Percentiles rank a stretch among this genome's conserved stretches.
Conservation (phyloP, 805 yeast genomes). For the Nakazawaea ishiwadae region DNA sequence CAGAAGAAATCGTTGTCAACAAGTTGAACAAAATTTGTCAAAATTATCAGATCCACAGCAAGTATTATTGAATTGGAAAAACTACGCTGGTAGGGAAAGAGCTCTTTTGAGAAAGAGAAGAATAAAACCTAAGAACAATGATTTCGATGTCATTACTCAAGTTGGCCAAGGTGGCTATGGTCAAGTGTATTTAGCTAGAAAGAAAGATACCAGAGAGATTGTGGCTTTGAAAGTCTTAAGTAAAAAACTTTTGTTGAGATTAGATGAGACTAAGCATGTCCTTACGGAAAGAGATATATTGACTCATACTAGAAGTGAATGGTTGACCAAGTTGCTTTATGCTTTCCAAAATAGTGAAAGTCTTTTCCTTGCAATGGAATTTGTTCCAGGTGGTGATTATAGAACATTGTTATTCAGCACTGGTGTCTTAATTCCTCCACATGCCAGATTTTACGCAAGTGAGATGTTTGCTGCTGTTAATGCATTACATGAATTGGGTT, state of each 20-base stretch:
- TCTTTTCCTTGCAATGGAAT: slow-evolving; percentile 96
- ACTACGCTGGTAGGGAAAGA: slow-evolving; percentile 80
- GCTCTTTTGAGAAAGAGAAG: slow-evolving; percentile 83
- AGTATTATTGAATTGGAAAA: slow-evolving; percentile 45
- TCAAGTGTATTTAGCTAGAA: slow-evolving; percentile 93
- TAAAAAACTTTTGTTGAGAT: slow-evolving; percentile 79
- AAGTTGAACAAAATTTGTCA: slow-evolving; percentile 56
- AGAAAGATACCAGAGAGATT: slow-evolving; percentile 89
- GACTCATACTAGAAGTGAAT: slow-evolving; percentile 92
- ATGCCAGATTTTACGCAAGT: slow-evolving; percentile 89
- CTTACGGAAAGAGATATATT: slow-evolving; percentile 94
- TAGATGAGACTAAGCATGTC: slow-evolving; percentile 91
- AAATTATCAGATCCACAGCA: slow-evolving; percentile 36
- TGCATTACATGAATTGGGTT: slow-evolving; percentile 90
- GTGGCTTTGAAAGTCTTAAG: slow-evolving; percentile 93
- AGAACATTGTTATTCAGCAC: slow-evolving; percentile 92
- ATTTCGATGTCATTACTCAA: slow-evolving; percentile 94
- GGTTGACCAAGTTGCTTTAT: slow-evolving; percentile 91
- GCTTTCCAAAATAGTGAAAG: slow-evolving; percentile 93
- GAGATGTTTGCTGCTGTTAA: slow-evolving; percentile 97
- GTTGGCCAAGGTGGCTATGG: slow-evolving; percentile 99
- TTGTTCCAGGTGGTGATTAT: slow-evolving; percentile 99
- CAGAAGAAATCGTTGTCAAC: slow-evolving; percentile 75
- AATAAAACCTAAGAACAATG: slow-evolving; percentile 88
- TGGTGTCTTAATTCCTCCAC: slow-evolving; percentile 88